Evolutionary conservation across 768 basidiomycete genomes (phyloP).

Genomic region (Tulasnella sp.): DNA sequence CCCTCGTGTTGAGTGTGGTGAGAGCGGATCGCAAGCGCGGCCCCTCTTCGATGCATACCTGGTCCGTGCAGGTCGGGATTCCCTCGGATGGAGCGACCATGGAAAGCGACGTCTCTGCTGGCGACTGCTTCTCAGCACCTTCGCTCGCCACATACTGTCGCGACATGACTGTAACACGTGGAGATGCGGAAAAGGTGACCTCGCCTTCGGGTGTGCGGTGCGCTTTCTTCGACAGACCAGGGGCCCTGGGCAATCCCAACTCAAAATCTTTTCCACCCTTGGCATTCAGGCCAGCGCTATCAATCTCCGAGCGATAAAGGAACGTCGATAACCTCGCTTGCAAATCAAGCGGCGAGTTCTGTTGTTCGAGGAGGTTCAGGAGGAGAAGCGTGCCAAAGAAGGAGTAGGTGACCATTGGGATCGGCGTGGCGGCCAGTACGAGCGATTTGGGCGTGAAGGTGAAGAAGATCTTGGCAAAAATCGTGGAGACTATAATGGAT

Average conservation of each 20-base stretch:
- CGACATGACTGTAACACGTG: too few species aligned
- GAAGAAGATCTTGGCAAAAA: background rate
- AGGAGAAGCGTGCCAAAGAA: background rate
- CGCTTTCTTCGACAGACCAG: background rate
- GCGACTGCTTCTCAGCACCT: too few species aligned
- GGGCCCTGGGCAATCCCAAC: background rate
- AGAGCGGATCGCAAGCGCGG: background rate
- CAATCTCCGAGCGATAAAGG: background rate
- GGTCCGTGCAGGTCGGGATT: background rate
- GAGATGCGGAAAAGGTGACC: too few species aligned
- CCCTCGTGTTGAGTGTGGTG: background rate
- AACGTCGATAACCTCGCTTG: background rate
- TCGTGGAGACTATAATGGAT: background rate
- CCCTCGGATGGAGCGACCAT: background rate
- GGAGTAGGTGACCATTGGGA: background rate
- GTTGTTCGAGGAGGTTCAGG: background rate
- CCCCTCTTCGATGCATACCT: background rate
- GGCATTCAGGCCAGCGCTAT: background rate
- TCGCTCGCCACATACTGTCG: too few species aligned
- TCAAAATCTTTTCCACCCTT: background rate
- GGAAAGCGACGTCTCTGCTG: too few species aligned
- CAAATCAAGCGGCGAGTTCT: background rate
- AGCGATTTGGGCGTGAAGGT: background rate
- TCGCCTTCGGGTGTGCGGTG: background rate
- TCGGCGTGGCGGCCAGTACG: background rate